Conservation (phyloP, 2,329 filamentous ascomycete genomes). For the Fusarium nodosum region DNA sequence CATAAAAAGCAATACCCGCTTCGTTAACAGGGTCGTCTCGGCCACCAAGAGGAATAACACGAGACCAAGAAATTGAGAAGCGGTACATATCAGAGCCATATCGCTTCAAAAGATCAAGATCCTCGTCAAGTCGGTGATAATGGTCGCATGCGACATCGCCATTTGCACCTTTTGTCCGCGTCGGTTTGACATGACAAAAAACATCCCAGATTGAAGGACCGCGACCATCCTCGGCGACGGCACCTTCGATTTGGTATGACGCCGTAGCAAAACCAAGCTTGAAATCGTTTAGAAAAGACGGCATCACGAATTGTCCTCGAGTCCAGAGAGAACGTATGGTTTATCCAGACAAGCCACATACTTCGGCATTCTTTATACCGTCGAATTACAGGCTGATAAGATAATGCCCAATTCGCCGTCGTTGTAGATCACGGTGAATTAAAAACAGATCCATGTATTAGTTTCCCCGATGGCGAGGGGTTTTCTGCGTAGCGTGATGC, state of each 20-base stretch:
- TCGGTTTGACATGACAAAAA: background rate
- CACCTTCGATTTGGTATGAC: background rate
- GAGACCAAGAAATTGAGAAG: background rate
- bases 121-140: background rate
- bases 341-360: no score
- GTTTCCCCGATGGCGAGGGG: background rate
- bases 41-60: background rate
- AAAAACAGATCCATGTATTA: no score
- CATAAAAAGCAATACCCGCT: background rate
- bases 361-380: no score
- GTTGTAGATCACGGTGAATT: no score
- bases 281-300: background rate
- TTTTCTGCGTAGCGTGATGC: background rate
- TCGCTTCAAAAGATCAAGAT: background rate
- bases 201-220: background rate
- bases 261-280: background rate
- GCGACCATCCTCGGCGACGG: background rate
- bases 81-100: background rate
- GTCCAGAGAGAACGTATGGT: no score
- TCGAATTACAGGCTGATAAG: no score
- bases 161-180: background rate
- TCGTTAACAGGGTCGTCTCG: background rate
- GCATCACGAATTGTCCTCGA: background rate
- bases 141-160: background rate
- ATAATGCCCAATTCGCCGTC: no score